Base-by-base conservation (phyloP, 1,284 basidiomycete genomes). In the Phenoliferia sp. region DNA sequence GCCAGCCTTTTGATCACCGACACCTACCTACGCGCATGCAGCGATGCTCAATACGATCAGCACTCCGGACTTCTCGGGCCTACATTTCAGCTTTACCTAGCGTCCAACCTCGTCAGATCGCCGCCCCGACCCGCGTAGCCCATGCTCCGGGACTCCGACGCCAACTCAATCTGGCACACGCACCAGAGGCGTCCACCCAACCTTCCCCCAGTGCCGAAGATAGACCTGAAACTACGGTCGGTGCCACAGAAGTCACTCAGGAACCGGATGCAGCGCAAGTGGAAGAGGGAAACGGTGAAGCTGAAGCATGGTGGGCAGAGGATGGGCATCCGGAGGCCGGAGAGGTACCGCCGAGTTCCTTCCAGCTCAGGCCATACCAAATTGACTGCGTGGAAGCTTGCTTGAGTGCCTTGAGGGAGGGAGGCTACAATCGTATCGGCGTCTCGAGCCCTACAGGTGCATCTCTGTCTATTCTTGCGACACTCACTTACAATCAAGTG, bases 301-400 rank as follows among this genome's bases (percentile, higher is more conserved):
- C 28, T 3, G 28, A 29, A 31, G 31, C 26, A 56, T 31, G 22
- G 48, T 52, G 48, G 88, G 17, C 80, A 81, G 22, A 84, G 90
- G 34, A 87, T 86, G 79, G 87, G 82, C 73, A 10, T 16, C 9
- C 82, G 84, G 66, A 59, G 36, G 59, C n/a, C n/a, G n/a, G n/a
- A n/a, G n/a, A 48, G 1, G 59, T 10, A 1, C 34, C 31, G 58
- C 58, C 58, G 34, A 34, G 17, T 22, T 26, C 58, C 26, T 59
- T 68, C 59, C 59, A 35, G 29, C 61, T 74, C 1, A 16, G 94
- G 17, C 92, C 93, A 0, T 98, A 98, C 78, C 94, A 98, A 77
- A 84, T 90, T 72, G 83, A 86, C n/a, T 95, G 92, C 76, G 83
- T 98, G 36, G 81, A 86, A 28, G 86, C 90, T 3, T 96, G 94